Evolutionary conservation across 2,329 filamentous ascomycete genomes (phyloP), one percentile per base, ranked within the genome.

Genomic region (Sarocladium strictum): DNA sequence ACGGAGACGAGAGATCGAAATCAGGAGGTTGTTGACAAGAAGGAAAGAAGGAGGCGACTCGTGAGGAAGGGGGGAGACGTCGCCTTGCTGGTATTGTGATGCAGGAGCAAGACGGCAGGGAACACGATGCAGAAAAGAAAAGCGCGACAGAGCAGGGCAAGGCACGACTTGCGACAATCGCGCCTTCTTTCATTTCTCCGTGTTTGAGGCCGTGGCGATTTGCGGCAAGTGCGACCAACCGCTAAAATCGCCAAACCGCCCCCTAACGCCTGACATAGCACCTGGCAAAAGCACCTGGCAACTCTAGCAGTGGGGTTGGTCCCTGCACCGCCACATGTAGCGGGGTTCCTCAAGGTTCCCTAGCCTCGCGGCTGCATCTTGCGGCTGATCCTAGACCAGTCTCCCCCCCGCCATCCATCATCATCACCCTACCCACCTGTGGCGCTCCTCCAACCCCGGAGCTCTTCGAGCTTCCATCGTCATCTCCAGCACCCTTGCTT

Each of bases 1-100:
- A 57, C 53, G 55, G 56, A 55, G 59, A 58, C 50, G 53, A 47
- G 56, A 47, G 53, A 55, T 32, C 53, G 38, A 54, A 19, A 23
- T n/a, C n/a, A n/a, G n/a, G n/a, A n/a, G n/a, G n/a, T n/a, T n/a
- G 35, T n/a, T 24, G 29, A 32, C 19, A 29, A 37, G 35, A 52
- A 32, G 32, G 35, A 52, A 29, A 41, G 40, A 27, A 55, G 35
- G 40, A 7, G n/a, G 7, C 15, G 24, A 47, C 43, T 47, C 43
- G 43, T 26, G 23, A 47, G 24, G 43, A 24, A n/a, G 43, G 29
- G 43, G 29, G 27, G 43, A 47, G 43, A 15, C 23, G 47, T 51
- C 47, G 35, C 47, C 27, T 3, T 51, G 47, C n/a, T 3, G 12
- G 47, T 21, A 17, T 35, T n/a, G 29, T 4, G 17, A 27, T 6